Evolutionary conservation across 306 rosid genomes (phyloP).

Genomic region (Crataegus laevigata): DNA sequence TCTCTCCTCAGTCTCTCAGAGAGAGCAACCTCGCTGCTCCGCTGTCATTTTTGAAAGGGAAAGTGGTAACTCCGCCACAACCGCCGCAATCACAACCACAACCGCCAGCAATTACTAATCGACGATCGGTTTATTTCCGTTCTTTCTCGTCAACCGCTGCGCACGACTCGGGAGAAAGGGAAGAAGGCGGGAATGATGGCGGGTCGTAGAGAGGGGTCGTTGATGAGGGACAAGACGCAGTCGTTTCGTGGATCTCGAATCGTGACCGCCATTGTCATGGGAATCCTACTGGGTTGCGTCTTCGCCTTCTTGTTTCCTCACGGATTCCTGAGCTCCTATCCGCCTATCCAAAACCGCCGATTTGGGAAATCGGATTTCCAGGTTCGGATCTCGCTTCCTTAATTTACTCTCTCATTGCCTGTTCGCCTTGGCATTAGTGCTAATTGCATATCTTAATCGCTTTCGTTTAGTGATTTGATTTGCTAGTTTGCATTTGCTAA

Average conservation of each 20-base stretch:
- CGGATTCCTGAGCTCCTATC: slow-evolving; percentile 39
- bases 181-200: slow-evolving; percentile 35
- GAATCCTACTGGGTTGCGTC: slow-evolving; percentile 55
- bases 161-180: not conserved
- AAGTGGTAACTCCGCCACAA: not conserved
- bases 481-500: not conserved
- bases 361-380: slow-evolving; percentile 32
- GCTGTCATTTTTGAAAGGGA: not conserved
- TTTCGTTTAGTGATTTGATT: not conserved
- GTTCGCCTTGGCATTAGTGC: not conserved
- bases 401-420: not conserved
- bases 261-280: slow-evolving; percentile 36
- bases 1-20: too few species aligned
- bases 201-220: slow-evolving; percentile 54
- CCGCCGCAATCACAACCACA: too few species aligned
- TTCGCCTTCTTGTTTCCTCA: slow-evolving; percentile 51
- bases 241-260: slow-evolving; percentile 45
- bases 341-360: slow-evolving; percentile 24
- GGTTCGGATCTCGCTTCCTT: slow-evolving; percentile 30
- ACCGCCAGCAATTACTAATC: not conserved
- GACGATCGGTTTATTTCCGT: not conserved
- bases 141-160: not conserved
- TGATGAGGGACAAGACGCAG: slow-evolving; percentile 52
- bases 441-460: not conserved
- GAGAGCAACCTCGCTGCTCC: not conserved